A percentile compares a stretch with the other conserved stretches of the same genome.
These are phyloP conservation scores for Calonectria hawksworthii DNA, from an alignment of 2,329 filamentous ascomycete species.

Conservation along the genomic window DNA sequence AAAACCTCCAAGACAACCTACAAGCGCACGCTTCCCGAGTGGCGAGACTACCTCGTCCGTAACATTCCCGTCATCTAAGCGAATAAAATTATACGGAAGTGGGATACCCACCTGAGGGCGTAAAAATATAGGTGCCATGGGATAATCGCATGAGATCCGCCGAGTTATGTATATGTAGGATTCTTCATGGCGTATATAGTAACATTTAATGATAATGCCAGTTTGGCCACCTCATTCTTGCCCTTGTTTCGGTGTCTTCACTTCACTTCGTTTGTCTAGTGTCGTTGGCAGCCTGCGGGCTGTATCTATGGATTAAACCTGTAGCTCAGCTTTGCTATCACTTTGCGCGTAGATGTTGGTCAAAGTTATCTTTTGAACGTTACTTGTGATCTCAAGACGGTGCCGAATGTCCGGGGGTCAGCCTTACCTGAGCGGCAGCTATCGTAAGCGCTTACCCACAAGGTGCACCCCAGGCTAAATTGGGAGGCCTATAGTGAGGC, in stretches of 20 bases:
- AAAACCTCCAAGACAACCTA: constrained; percentile 56
- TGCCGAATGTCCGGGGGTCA: not conserved
- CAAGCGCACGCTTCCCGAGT: constrained; percentile 64
- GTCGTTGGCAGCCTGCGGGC: no score
- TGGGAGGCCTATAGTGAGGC: not conserved
- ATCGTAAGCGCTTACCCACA: not conserved
- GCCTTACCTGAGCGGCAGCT: not conserved
- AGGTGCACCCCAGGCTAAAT: not conserved
- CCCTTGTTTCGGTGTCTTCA: no score
- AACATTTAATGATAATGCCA: constrained; percentile 32
- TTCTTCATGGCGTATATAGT: constrained; percentile 20
- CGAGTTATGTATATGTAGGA: constrained; percentile 13
- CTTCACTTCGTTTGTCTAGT: no score
- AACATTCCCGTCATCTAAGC: constrained; percentile 55
- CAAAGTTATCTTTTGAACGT: no score
- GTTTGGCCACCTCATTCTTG: not conserved
- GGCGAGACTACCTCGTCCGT: constrained; percentile 64
- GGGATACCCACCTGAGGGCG: not conserved
- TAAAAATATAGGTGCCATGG: not conserved
- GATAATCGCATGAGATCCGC: not conserved
- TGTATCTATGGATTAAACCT: no score
- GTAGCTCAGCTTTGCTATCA: no score
- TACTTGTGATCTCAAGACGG: no score
- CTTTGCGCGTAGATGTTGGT: no score
- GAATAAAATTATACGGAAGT: constrained; percentile 44